Conservation (phyloP, 345 rosid genomes). For the Populus nigra region DNA sequence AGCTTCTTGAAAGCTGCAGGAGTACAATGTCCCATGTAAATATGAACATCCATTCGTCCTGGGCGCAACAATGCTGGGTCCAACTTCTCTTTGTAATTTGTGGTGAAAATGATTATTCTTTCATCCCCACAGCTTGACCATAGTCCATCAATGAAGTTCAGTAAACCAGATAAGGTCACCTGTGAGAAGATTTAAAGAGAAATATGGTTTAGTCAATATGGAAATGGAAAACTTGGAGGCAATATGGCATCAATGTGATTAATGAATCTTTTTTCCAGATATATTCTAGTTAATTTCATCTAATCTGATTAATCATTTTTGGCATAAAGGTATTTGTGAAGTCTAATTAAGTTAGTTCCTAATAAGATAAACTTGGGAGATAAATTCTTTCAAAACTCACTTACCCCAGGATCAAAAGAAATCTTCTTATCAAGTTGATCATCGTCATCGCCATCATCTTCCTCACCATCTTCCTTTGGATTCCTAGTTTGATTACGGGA, state of each 20-base stretch:
- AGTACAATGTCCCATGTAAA: conserved; percentile 26
- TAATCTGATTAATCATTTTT: no score
- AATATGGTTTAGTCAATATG: not conserved
- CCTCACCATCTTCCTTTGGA: not conserved
- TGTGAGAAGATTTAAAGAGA: not conserved
- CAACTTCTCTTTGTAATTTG: conserved; percentile 24
- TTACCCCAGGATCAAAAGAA: conserved; percentile 30
- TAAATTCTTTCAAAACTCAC: not conserved
- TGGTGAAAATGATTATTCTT: conserved; percentile 25
- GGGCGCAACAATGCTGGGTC: conserved; percentile 27
- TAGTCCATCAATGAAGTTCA: conserved; percentile 32
- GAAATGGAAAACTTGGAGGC: no score
- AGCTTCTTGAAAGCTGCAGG: conserved; percentile 17
- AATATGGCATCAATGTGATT: no score
- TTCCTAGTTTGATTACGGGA: not conserved
- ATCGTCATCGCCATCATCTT: not conserved
- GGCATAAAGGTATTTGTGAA: not conserved
- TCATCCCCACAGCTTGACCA: conserved; percentile 39
- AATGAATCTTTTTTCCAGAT: no score
- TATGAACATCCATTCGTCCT: conserved; percentile 30
- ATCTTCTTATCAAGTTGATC: not conserved
- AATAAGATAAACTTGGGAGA: no score
- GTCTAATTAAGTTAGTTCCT: not conserved
- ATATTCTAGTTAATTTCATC: no score
- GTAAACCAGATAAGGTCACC: conserved; percentile 25